phyloP scores from a whole-genome alignment of 495 filamentous ascomycete genomes.

The Aspergillus mulundensis region DNA sequence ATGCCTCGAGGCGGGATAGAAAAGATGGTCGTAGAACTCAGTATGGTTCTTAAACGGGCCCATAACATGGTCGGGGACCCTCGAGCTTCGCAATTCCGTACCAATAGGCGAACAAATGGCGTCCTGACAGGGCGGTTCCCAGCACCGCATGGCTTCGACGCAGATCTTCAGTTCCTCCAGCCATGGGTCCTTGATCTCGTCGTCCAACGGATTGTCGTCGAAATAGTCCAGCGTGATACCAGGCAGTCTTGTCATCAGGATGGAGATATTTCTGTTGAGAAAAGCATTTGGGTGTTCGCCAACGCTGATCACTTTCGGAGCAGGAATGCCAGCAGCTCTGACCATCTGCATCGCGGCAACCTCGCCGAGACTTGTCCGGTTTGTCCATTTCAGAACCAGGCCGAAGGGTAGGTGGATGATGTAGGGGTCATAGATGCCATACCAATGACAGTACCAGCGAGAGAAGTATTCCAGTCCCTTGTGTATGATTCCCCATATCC shows the following conservation, averaged over 20 bases:
- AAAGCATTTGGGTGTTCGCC: too few relatives aligned
- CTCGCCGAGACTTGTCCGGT: constrained; percentile 39
- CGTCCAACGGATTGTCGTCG: constrained; percentile 5
- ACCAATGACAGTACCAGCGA: constrained; percentile 26
- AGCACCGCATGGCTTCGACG: constrained; percentile 16
- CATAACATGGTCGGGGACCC: constrained; percentile 16
- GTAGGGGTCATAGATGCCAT: constrained; percentile 16
- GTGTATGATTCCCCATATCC: constrained; percentile 22
- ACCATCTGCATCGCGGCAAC: constrained; percentile 36
- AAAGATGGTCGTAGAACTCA: constrained; percentile 11
- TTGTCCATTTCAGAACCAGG: constrained; percentile 38
- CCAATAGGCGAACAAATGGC: constrained; percentile 11
- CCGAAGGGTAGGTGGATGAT: constrained; percentile 32
- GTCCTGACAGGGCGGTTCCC: constrained; percentile 6
- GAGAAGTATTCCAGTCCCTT: constrained; percentile 11
- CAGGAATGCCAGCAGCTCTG: constrained; percentile 32
- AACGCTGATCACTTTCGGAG: constrained; percentile 30
- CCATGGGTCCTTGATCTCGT: constrained; percentile 15
- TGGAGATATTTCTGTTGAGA: neutral
- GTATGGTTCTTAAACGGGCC: constrained; percentile 14
- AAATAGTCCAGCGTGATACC: constrained; percentile 17
- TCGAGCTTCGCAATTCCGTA: constrained; percentile 5
- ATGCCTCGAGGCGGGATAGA: constrained; percentile 11
- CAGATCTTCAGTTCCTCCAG: constrained; percentile 15
- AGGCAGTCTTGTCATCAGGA: constrained; percentile 18